Evolutionary conservation across 441 rosid species (phyloP).

Genomic region (Gossypium gossypioides): DNA sequence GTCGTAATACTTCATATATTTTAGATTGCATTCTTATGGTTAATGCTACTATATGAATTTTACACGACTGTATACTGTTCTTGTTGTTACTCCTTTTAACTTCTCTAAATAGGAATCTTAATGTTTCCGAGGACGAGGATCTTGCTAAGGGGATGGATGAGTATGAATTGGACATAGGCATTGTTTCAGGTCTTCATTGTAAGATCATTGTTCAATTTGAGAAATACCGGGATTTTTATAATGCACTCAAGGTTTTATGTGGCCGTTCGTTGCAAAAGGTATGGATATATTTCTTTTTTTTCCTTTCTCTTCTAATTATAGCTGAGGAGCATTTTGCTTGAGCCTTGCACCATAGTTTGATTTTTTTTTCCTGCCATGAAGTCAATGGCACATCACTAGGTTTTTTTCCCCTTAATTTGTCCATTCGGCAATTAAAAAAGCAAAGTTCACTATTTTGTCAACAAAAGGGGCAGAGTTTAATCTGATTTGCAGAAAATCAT

Average conservation of each 20-base stretch:
- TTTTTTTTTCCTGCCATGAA: background rate
- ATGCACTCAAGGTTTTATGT: constrained; percentile 63
- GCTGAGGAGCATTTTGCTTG: background rate
- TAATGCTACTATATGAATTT: constrained; percentile 7
- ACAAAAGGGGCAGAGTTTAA: too few species aligned
- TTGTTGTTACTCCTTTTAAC: constrained; percentile 18
- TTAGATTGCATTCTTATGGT: background rate
- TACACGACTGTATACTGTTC: constrained; percentile 6
- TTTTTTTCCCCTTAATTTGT: too few species aligned
- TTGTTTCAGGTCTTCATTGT: constrained; percentile 81
- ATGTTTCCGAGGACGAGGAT: constrained; percentile 75
- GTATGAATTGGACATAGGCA: constrained; percentile 28
- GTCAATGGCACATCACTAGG: background rate
- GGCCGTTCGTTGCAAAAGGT: constrained; percentile 86
- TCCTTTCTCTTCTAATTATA: background rate
- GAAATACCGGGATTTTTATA: constrained; percentile 56
- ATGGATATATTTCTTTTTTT: constrained; percentile 1
- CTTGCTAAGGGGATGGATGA: constrained; percentile 42
- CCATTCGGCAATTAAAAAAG: too few species aligned
- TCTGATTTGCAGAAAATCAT: too few species aligned
- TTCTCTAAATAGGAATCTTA: constrained; percentile 56
- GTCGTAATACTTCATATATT: background rate
- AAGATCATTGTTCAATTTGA: constrained; percentile 87
- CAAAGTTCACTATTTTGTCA: too few species aligned
- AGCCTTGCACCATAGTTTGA: background rate